These are phyloP conservation scores for Sugiyamaella americana DNA, from an alignment of 805 yeast species.

Conservation along the genomic window DNA sequence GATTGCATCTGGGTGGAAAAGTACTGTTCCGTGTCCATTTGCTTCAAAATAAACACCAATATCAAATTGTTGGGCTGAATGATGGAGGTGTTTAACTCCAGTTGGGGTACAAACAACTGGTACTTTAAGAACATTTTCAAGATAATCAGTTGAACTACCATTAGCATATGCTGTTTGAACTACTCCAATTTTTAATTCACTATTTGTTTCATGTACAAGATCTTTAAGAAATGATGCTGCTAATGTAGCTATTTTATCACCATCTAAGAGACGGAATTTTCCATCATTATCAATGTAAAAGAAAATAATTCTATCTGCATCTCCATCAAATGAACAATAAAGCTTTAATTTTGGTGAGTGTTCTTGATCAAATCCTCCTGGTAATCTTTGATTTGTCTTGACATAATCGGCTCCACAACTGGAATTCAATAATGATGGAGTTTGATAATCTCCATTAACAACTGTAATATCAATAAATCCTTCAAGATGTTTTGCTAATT, in stretches of 20 bases:
- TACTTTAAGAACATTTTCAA: slow-evolving; percentile 52
- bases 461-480: slow-evolving; percentile 37
- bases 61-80: slow-evolving; percentile 78
- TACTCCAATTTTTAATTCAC: slow-evolving; percentile 55
- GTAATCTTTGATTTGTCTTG: slow-evolving; percentile 78
- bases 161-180: slow-evolving; percentile 98
- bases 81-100: slow-evolving; percentile 95
- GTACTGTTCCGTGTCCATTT: slow-evolving; percentile 97
- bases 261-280: slow-evolving; percentile 54
- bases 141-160: slow-evolving; percentile 77
- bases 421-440: slow-evolving; percentile 58
- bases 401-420: slow-evolving; percentile 95
- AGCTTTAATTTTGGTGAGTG: slow-evolving; percentile 40
- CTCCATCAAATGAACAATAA: slow-evolving; percentile 90
- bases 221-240: slow-evolving; percentile 59
- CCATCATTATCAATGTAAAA: slow-evolving; percentile 38
- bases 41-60: slow-evolving; percentile 96
- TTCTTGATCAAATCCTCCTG: slow-evolving; percentile 48
- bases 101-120: slow-evolving; percentile 90
- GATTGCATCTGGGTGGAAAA: slow-evolving; percentile 56
- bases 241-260: slow-evolving; percentile 87
- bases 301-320: slow-evolving; percentile 90
- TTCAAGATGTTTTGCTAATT: slow-evolving; percentile 40
- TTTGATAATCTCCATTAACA: slow-evolving; percentile 47
- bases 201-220: slow-evolving; percentile 41